phyloP scores from a whole-genome alignment of 768 basidiomycete species.

The Mycena maculata region DNA sequence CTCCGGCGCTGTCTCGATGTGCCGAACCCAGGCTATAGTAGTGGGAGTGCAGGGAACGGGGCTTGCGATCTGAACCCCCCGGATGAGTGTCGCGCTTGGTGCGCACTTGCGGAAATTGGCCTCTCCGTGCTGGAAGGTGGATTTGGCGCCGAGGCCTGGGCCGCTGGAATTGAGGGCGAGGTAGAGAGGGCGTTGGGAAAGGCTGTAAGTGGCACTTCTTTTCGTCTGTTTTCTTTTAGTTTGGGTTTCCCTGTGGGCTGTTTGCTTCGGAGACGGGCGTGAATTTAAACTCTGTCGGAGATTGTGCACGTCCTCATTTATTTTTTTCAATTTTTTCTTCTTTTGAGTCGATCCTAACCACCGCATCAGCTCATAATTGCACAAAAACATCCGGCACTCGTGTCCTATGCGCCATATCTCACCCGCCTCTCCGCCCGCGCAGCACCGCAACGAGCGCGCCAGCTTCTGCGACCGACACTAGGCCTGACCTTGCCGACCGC shows the following conservation, averaged over 20 bases:
- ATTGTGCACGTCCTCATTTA: no score
- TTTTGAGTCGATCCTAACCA: not conserved
- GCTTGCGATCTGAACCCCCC: slow-evolving; percentile 20
- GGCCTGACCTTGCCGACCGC: no score
- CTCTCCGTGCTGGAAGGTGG: slow-evolving; percentile 65
- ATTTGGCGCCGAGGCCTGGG: slow-evolving; percentile 56
- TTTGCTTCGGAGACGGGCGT: no score
- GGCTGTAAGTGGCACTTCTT: slow-evolving; percentile 62
- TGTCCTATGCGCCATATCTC: slow-evolving; percentile 68
- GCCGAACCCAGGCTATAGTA: slow-evolving; percentile 50
- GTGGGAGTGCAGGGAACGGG: not conserved
- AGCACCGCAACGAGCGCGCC: slow-evolving; percentile 29
- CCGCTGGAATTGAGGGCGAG: slow-evolving; percentile 65
- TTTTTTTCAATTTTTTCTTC: no score
- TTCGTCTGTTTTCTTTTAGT: slow-evolving; percentile 4
- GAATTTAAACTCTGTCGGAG: no score
- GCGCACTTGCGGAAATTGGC: slow-evolving; percentile 75
- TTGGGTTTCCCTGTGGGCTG: no score
- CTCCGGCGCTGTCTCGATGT: slow-evolving; percentile 66
- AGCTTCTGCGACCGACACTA: slow-evolving; percentile 13
- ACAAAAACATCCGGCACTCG: slow-evolving; percentile 76
- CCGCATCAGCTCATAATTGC: slow-evolving; percentile 60
- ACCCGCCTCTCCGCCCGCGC: slow-evolving; percentile 68
- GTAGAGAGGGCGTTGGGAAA: slow-evolving; percentile 77
- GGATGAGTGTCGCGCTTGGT: slow-evolving; percentile 77